Evolutionary conservation across 495 filamentous ascomycete species (phyloP), one percentile per base, ranked within the genome.

Genomic region (Penicillium egyptiacum): DNA sequence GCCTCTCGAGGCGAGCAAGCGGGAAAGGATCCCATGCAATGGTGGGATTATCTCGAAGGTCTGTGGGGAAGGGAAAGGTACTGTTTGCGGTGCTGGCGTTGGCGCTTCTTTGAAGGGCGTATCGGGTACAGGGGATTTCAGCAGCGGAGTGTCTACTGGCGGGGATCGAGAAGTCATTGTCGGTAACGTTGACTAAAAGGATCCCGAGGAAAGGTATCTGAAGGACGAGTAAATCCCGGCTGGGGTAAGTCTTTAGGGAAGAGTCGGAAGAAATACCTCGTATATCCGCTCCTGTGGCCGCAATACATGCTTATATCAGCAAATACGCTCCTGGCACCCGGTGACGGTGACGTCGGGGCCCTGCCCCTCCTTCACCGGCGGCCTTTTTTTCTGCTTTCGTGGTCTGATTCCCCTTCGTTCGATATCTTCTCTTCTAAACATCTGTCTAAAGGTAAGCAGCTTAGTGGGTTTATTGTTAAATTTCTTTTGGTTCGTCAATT

Each of bases 41-140:
- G 90, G 82, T 50, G 94, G 91, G 47, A 97, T 79, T 58, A 90
- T 85, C 79, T 96, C 92, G 71, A 96, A 87, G 19, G 85, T 85
- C 56, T 81, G 73, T 5, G 83, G 81, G 47, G 79, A 61, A 54
- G 80, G 83, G 50, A 85, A 77, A 6, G 71, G 62, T 17, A 74
- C 69, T 26, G 75, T 83, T 78, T 53, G 83, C 69, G 67, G 84
- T 76, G 63, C 70, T 42, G 44, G 44, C 28, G 74, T 64, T 51
- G 78, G 76, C 58, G 71, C 67, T 56, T 61, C 65, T 63, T 64
- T 70, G n/a, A 55, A 43, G 39, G 75, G 76, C 26, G 70, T 75
- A 57, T 76, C 70, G 56, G 75, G 76, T 48, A 72, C 58, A 47
- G 78, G 68, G 49, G 72, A 69, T 65, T 77, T 78, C 3, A 63